Conservation (phyloP, 169 alveolate genomes). For the Besnoitia besnoiti region DNA sequence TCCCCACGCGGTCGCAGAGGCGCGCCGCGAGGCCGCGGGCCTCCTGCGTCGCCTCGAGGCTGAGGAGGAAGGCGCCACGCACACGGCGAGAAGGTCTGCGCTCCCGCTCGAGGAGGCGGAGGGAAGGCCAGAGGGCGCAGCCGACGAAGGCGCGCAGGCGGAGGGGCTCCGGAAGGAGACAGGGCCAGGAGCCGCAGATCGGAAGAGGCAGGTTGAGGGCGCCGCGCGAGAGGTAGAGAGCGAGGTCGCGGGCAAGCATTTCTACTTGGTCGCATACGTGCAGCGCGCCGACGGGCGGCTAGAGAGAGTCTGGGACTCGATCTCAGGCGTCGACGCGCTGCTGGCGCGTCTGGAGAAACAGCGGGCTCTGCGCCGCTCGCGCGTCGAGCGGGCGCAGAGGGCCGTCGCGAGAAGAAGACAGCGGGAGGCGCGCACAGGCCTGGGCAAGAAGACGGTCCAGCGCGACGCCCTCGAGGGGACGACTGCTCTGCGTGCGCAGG, state of each 20-base stretch:
- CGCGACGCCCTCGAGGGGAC: too few relatives aligned
- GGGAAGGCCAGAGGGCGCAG: neutral
- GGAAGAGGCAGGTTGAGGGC: neutral
- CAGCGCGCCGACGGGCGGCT: conserved; percentile 24
- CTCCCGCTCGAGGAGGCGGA: too few relatives aligned
- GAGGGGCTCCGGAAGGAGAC: neutral
- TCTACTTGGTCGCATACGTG: conserved; percentile 30
- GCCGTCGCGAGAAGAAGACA: neutral
- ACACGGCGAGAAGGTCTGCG: neutral
- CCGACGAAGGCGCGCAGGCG: neutral
- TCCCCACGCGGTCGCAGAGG: neutral
- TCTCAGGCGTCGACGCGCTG: conserved; percentile 6
- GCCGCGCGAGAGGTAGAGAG: neutral
- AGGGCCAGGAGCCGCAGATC: neutral
- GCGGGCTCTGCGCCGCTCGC: too few relatives aligned
- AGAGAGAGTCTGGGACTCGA: conserved; percentile 48
- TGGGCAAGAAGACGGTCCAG: too few relatives aligned
- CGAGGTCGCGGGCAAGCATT: neutral
- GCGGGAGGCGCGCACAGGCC: neutral
- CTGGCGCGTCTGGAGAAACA: neutral
- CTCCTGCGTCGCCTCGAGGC: neutral
- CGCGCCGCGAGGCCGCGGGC: neutral
- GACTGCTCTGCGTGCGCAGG: too few relatives aligned
- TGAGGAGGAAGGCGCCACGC: neutral
- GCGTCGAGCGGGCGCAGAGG: neutral